Percentiles rank a stretch among this genome's conserved stretches.
phyloP scores from a whole-genome alignment of 306 rosid genomes.

The Medicago ruthenica region DNA sequence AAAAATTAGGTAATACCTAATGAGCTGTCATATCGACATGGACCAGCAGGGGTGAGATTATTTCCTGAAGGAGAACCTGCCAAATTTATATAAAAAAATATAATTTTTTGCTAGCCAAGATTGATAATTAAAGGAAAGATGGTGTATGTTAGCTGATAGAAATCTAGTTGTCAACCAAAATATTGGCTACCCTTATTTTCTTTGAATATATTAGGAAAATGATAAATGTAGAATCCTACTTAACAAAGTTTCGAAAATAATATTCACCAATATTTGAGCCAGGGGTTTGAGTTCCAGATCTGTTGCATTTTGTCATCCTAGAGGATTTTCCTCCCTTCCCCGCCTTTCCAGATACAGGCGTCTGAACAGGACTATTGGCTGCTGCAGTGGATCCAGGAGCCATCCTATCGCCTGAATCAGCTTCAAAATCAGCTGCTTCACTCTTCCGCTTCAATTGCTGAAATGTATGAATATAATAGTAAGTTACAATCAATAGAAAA shows the following conservation, averaged over 20 bases:
- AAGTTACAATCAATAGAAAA: slow-evolving; percentile 21
- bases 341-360: slow-evolving; percentile 70
- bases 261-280: slow-evolving; percentile 72
- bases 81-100: slow-evolving; percentile 40
- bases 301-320: slow-evolving; percentile 72
- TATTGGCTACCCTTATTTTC: slow-evolving; percentile 10
- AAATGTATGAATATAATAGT: slow-evolving; percentile 36
- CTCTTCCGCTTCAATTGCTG: slow-evolving; percentile 84
- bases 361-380: slow-evolving; percentile 62
- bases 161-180: slow-evolving; percentile 13
- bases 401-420: slow-evolving; percentile 67
- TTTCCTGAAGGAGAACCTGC: slow-evolving; percentile 91
- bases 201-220: neutral
- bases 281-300: slow-evolving; percentile 79
- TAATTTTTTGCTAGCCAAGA: slow-evolving; percentile 12
- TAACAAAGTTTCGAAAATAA: slow-evolving; percentile 35
- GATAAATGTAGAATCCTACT: slow-evolving; percentile 22
- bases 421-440: slow-evolving; percentile 64
- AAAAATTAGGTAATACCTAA: slow-evolving; percentile 62
- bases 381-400: slow-evolving; percentile 61
- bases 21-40: slow-evolving; percentile 99
- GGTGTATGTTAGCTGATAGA: slow-evolving; percentile 3
- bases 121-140: slow-evolving; percentile 24
- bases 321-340: slow-evolving; percentile 79
- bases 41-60: slow-evolving; percentile 88